These are phyloP conservation scores for Globisporangium camurandrum DNA, from an alignment of 352 stramenopile species.

Conservation along the genomic window DNA sequence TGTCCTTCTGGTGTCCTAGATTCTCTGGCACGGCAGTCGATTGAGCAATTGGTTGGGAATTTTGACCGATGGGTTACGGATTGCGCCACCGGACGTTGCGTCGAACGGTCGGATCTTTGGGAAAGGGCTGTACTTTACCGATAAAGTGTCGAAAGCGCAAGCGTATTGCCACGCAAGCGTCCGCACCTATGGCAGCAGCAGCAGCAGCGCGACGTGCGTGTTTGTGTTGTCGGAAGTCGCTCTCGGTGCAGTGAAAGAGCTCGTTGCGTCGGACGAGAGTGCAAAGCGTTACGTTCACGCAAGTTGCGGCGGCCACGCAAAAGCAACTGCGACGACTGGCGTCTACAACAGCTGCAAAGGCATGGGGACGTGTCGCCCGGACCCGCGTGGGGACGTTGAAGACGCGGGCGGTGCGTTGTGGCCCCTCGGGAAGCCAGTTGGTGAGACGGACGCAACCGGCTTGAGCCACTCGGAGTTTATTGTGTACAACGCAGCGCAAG, in stretches of 20 bases:
- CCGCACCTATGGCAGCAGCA: conserved; percentile 7
- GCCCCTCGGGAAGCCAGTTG: conserved; percentile 54
- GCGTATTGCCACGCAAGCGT: conserved; percentile 51
- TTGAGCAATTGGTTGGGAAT: conserved; percentile 83
- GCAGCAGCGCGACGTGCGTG: conserved; percentile 36
- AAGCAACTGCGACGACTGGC: conserved; percentile 13
- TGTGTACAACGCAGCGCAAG: conserved; percentile 76
- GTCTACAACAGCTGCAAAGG: conserved; percentile 69
- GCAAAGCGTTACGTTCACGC: conserved; percentile 42
- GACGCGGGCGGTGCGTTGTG: conserved; percentile 50
- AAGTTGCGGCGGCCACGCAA: conserved; percentile 26
- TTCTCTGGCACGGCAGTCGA: conserved; percentile 85
- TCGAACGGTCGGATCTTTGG: conserved; percentile 75
- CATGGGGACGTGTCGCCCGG: conserved; percentile 49
- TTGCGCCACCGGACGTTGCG: conserved; percentile 68
- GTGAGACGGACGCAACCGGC: conserved; percentile 41
- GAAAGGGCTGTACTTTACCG: conserved; percentile 84
- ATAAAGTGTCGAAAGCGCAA: conserved; percentile 74
- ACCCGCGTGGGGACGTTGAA: conserved; percentile 40
- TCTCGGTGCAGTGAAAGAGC: conserved; percentile 57
- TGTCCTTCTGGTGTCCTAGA: conserved; percentile 19
- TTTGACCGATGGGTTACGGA: conserved; percentile 67
- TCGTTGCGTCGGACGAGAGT: conserved; percentile 41
- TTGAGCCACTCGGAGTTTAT: conserved; percentile 82
- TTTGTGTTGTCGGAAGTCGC: conserved; percentile 64